Base-by-base conservation (phyloP, 495 filamentous ascomycete genomes). In the Penicillium steckii region DNA sequence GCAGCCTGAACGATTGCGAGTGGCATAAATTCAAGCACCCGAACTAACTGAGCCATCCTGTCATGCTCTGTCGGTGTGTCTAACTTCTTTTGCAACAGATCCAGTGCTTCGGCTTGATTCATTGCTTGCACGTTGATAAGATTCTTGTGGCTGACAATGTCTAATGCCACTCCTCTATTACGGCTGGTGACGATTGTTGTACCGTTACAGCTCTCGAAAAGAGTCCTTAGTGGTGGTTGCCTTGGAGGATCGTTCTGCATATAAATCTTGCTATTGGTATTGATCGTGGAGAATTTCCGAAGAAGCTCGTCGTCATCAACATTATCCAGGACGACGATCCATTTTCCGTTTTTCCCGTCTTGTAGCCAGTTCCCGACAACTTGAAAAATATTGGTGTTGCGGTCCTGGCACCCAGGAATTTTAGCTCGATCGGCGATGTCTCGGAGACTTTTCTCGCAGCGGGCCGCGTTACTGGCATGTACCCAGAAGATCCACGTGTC, bases 41-140 rank as follows among this genome's bases (percentile, higher is more conserved):
- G 45, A 18, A 70, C 59, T 10, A 79, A 30, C 17, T 42, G 13
- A 9, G 13, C 64, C 15, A 65, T 43, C 25, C 40, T 37, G 4
- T 46, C 25, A 56, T 27, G n/a, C 51, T 50, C 15, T 50, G 24
- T 15, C 3, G 13, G 23, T 44, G 37, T 9, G 9, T 25, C 2
- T 8, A 74, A 62, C 55, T 74, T 78, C 26, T 59, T 77, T 45
- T 66, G 49, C 25, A 79, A 59, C 15, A 80, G 67, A 33, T 46
- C 32, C 42, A 70, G 50, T 25, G 69, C 74, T 19, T 76, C 22
- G n/a, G 48, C 13, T 6, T 23, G 17, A 19, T 58, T 38, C 64
- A 73, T 72, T 12, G 73, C 64, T 30, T 70, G 42, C 1, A 81
- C 60, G 35, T 17, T 17, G 21, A 78, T 66, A 15, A 79, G 65